These are phyloP conservation scores for Dujonia santamariae DNA, from an alignment of 1,139 yeast species.

Conservation along the genomic window DNA sequence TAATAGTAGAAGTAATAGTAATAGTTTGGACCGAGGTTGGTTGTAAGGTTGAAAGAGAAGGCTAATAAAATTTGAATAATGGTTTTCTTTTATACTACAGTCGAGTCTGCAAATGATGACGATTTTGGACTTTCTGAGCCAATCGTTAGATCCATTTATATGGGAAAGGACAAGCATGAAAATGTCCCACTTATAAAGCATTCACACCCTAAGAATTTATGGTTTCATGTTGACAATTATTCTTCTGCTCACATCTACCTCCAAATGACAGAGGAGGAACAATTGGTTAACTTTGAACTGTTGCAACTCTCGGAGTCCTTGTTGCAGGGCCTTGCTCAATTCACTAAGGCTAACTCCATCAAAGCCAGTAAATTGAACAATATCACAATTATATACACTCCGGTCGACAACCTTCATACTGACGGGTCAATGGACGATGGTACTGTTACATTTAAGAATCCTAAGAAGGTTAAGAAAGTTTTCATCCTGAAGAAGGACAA, in stretches of 20 bases:
- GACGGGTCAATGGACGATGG: constrained; percentile 81
- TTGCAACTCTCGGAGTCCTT: constrained; percentile 49
- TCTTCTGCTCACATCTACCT: constrained; percentile 83
- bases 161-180: constrained; percentile 78
- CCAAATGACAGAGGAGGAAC: constrained; percentile 50
- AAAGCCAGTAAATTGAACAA: constrained; percentile 74
- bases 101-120: constrained; percentile 4
- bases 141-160: constrained; percentile 35
- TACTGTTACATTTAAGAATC: constrained; percentile 70
- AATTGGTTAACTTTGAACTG: constrained; percentile 27
- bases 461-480: constrained; percentile 50
- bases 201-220: constrained; percentile 67
- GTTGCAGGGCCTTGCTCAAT: constrained; percentile 63
- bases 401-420: constrained; percentile 70
- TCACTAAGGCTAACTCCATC: constrained; percentile 78
- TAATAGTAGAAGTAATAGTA: background rate
- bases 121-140: constrained; percentile 8
- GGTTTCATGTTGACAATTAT: constrained; percentile 83
- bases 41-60: no score
- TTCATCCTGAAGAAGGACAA: constrained; percentile 60
- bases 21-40: no score
- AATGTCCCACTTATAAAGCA: constrained; percentile 71
- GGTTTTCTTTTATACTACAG: constrained; percentile 6
- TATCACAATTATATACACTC: constrained; percentile 70
- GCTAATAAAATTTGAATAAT: constrained; percentile 1